phyloP scores from a whole-genome alignment of 164 flowering plant species.

The Berberis thunbergii region DNA sequence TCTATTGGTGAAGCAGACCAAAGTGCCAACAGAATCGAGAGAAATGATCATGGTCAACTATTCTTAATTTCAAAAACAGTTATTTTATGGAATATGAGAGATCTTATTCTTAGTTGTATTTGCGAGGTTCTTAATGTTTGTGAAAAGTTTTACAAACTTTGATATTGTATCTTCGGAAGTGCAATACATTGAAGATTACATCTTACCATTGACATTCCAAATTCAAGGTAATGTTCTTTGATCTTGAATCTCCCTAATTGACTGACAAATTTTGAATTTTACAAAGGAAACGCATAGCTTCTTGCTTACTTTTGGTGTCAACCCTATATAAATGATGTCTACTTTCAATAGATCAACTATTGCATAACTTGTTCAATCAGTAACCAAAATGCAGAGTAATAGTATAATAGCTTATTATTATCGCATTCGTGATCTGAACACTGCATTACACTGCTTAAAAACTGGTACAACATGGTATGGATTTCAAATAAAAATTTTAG shows the following conservation, averaged over 20 bases:
- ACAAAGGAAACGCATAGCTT: too few species aligned
- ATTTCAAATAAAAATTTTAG: too few species aligned
- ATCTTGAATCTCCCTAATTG: not conserved
- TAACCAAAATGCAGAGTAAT: too few species aligned
- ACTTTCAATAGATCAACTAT: too few species aligned
- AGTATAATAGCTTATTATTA: too few species aligned
- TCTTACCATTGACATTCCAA: conserved; percentile 15
- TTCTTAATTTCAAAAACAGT: not conserved
- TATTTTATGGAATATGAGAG: not conserved
- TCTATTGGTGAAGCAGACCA: conserved; percentile 15
- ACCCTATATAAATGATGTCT: too few species aligned
- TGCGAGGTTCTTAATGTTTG: not conserved
- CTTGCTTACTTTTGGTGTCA: too few species aligned
- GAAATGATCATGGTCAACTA: conserved; percentile 1
- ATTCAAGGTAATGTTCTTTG: conserved; percentile 1
- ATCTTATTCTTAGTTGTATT: conserved; percentile 4
- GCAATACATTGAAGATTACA: conserved; percentile 8
- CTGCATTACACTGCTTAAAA: too few species aligned
- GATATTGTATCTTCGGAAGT: conserved; percentile 4
- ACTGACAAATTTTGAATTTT: too few species aligned
- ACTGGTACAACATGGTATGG: too few species aligned
- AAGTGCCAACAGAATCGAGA: conserved; percentile 2
- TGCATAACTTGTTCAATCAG: too few species aligned
- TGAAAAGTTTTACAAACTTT: conserved; percentile 2
- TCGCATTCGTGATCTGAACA: too few species aligned